Conservation (phyloP, 2,329 filamentous ascomycete species). For the Mollisiaceae sp. region DNA sequence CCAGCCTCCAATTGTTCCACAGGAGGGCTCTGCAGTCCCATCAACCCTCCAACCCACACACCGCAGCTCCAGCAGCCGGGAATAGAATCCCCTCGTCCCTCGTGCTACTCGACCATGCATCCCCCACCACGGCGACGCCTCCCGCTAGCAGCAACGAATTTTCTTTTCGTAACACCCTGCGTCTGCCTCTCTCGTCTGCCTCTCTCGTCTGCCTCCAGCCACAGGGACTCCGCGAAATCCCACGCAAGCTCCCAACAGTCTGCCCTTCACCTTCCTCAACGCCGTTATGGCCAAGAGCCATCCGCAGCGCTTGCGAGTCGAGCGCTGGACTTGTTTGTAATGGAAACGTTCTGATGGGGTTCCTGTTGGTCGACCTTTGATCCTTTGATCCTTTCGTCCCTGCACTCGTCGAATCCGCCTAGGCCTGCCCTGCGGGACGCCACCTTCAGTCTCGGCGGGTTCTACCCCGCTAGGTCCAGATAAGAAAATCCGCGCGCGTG, state of each 20-base stretch:
- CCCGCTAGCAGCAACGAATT: conserved; percentile 22
- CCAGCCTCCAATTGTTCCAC: conserved; percentile 24
- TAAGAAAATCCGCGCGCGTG: background rate
- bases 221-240: conserved; percentile 8
- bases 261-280: conserved; percentile 7
- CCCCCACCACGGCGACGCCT: conserved; percentile 24
- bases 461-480: background rate
- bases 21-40: conserved; percentile 18
- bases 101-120: conserved; percentile 4
- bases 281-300: conserved; percentile 1
- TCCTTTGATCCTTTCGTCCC: too few relatives aligned
- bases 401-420: too few relatives aligned
- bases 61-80: conserved; percentile 19
- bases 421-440: too few relatives aligned
- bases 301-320: conserved; percentile 12
- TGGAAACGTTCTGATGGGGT: conserved; percentile 31
- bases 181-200: too few relatives aligned
- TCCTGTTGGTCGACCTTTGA: too few relatives aligned
- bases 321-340: conserved; percentile 29
- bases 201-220: background rate
- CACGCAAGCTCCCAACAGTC: conserved; percentile 11
- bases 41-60: conserved; percentile 25
- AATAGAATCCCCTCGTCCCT: conserved; percentile 10
- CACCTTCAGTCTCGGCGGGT: too few relatives aligned
- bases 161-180: conserved; percentile 26